Percentiles rank a stretch among this genome's conserved stretches.
These are phyloP conservation scores for Infundibulicybe gibba DNA, from an alignment of 768 basidiomycete genomes.

Conservation along the genomic window DNA sequence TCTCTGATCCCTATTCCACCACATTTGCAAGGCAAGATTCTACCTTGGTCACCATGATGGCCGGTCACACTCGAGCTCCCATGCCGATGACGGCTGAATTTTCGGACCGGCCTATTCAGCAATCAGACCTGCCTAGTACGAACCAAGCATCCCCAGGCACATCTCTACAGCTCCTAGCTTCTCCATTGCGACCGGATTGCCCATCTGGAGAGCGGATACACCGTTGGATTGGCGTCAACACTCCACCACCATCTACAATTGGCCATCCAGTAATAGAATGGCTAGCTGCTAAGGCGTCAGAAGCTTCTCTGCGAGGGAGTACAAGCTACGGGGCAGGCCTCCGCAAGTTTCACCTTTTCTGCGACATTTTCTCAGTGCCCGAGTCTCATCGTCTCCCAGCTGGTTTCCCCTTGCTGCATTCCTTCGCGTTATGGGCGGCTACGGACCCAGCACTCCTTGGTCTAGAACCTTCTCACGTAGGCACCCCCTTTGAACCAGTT, in stretches of 20 bases:
- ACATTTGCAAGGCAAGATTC: slow-evolving; percentile 8
- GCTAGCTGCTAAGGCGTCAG: slow-evolving; percentile 12
- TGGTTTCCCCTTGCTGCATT: slow-evolving; percentile 22
- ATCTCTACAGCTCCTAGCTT: slow-evolving; percentile 12
- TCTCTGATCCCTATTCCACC: slow-evolving; percentile 9
- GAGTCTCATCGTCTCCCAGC: slow-evolving; percentile 21
- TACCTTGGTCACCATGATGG: slow-evolving; percentile 10
- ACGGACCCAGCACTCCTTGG: slow-evolving; percentile 28
- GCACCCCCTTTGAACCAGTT: slow-evolving; percentile 25
- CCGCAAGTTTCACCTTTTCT: slow-evolving; percentile 16
- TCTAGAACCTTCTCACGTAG: not conserved
- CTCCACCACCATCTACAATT: slow-evolving; percentile 16
- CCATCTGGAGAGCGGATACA: slow-evolving; percentile 18
- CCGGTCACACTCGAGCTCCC: too few relatives aligned
- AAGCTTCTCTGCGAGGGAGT: slow-evolving; percentile 15
- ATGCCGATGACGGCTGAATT: too few relatives aligned
- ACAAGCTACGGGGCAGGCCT: slow-evolving; percentile 10
- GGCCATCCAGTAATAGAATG: slow-evolving; percentile 12
- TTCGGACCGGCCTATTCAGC: too few relatives aligned
- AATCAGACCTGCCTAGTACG: too few relatives aligned
- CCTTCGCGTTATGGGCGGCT: slow-evolving; percentile 30
- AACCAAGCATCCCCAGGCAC: too few relatives aligned
- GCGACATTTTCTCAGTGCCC: slow-evolving; percentile 26
- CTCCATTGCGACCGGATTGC: slow-evolving; percentile 17
- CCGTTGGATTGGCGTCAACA: slow-evolving; percentile 28